Base-by-base conservation (phyloP, 352 stramenopile species). In the Phytophthora vignae region DNA sequence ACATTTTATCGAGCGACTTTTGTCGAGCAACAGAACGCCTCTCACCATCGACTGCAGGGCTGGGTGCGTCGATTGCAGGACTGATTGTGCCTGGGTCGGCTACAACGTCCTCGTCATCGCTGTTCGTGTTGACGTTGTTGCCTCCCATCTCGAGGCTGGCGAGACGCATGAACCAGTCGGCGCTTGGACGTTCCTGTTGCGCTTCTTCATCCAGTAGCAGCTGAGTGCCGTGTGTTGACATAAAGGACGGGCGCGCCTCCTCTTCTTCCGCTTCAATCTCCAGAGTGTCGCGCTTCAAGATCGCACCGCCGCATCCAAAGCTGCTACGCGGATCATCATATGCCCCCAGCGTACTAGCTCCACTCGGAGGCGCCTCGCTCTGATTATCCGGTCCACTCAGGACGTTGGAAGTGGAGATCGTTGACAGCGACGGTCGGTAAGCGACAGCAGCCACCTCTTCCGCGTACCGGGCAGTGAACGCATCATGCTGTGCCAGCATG, bases 111-210 rank as follows among this genome's bases (percentile, higher is more conserved):
- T 76, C 63, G 31, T 71, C 61, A 15, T 76, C 60, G 48, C 44
- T 76, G 33, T 67, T 54, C 46, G 65, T 72, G 33, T 40, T 40
- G 10, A 40, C 33, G 53, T 77, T 74, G 58, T 69, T 71, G 29
- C 65, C 79, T 38, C 86, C 82, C 54, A 93, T 81, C 63, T 86
- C 83, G 14, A 78, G 73, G 50, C 74, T 91, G 29, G 89, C 89
- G 22, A 94, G 77, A 15, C 88, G 83, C 85, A 96, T 96, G 73
- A 83, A 96, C 15, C 79, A 81, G 49, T 96, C 89, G 11, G 87
- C 83, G 54, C 84, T 96, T 9, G 79, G 83, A 14, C 73, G 73
- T 38, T 76, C 69, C 33, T 79, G 73, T 29, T 81, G 76, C 29
- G 42, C 64, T 72, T 84, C 73, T 19, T 84, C 77, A 1, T 80